phyloP scores from a whole-genome alignment of 345 rosid genomes.

The Bruguiera gymnorhiza region DNA sequence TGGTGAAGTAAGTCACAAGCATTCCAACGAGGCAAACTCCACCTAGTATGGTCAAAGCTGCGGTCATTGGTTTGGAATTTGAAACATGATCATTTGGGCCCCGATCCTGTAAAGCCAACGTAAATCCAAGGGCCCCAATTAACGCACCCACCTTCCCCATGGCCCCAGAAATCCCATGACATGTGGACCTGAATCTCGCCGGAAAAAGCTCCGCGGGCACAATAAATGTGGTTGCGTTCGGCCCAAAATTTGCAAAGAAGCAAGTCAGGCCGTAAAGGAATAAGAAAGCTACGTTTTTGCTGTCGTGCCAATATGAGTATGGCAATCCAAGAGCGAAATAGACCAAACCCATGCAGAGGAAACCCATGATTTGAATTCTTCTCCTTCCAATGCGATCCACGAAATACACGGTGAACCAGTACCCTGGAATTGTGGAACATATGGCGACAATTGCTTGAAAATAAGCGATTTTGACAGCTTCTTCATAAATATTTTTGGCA shows the following conservation, averaged over 20 bases:
- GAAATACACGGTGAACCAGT: constrained; percentile 56
- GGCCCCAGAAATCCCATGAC: constrained; percentile 78
- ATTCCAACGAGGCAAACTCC: constrained; percentile 57
- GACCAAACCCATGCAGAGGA: constrained; percentile 54
- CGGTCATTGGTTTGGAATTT: constrained; percentile 24
- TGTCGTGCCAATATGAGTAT: constrained; percentile 32
- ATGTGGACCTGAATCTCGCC: constrained; percentile 74
- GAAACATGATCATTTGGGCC: background rate
- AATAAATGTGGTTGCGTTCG: constrained; percentile 75
- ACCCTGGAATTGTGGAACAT: constrained; percentile 67
- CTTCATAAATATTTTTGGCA: constrained; percentile 30
- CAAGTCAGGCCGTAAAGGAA: constrained; percentile 49
- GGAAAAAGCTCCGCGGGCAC: constrained; percentile 84
- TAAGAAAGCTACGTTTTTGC: constrained; percentile 34
- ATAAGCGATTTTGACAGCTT: constrained; percentile 42
- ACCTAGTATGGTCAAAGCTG: constrained; percentile 40
- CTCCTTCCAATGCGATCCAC: constrained; percentile 66
- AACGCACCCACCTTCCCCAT: constrained; percentile 71
- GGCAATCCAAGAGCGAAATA: constrained; percentile 50
- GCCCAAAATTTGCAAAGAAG: constrained; percentile 85
- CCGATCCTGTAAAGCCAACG: constrained; percentile 37
- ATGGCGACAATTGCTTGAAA: constrained; percentile 47
- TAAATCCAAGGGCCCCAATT: constrained; percentile 55
- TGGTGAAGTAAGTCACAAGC: constrained; percentile 44
- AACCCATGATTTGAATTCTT: constrained; percentile 61